Base-by-base conservation (phyloP, 1,139 yeast species). In the Geotrichum australiense region DNA sequence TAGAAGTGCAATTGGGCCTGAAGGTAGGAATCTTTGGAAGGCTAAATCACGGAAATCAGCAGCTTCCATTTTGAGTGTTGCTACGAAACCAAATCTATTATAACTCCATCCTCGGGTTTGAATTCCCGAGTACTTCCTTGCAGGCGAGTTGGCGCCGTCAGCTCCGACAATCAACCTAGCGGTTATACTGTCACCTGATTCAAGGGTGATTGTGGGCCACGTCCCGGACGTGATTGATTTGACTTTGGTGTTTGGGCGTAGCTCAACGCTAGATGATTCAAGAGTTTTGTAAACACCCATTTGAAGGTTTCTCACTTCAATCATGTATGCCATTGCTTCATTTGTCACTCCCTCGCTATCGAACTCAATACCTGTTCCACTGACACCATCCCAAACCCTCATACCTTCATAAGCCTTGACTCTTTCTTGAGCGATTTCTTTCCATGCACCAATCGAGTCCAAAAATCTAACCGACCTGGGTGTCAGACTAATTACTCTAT, bases 91-190 rank as follows among this genome's bases (percentile, higher is more conserved):
- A 64, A 80, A 85, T 38, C 87, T 73, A 52, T 81, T 70, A 61
- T 91, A 91, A 45, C 74, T 76, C 98, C 98, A 93, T 5, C 98
- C 98, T 38, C 95, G 71, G 5, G 94, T 77, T 56, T 79, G 79
- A 44, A 93, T 86, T 2, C 76, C 78, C 0, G 96, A 82, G 57
- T 74, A 89, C 50, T 74, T 70, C 35, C 97, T 73, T 3, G 84
- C 98, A 0, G 96, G 96, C 0, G 97, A 87, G 61, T 89, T 86
- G 59, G 79, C 86, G 0, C 99, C 99, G 60, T 91, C 98, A 16
- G 96, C 95, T 7, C 99, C 99, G 11, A 89, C 77, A 27, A 91
- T 68, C 19, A 91, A 68, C 47, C 96, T 69, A 0, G 96, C 74
- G 53, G 75, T 75, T 38, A 81, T 66, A 12, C 58, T 53, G 12